Conservation (phyloP, 768 basidiomycete species). For the Suillus bovinus region DNA sequence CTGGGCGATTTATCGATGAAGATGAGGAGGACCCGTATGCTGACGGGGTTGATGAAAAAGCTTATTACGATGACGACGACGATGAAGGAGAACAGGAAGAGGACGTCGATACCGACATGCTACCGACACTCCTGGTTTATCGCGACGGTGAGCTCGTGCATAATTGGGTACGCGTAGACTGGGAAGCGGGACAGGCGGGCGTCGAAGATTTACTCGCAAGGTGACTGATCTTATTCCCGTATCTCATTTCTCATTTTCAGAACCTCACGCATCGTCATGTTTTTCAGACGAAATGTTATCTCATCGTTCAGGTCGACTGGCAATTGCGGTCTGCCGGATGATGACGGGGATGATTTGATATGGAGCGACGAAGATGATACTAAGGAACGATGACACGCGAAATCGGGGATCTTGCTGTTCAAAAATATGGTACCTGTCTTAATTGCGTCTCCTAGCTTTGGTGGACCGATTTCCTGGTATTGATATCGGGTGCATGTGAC, state of each 20-base stretch:
- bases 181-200: constrained; percentile 73
- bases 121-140: constrained; percentile 79
- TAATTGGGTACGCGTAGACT: constrained; percentile 87
- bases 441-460: background rate
- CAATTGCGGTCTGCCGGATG: constrained; percentile 48
- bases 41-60: constrained; percentile 33
- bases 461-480: background rate
- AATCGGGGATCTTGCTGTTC: background rate
- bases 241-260: background rate
- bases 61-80: constrained; percentile 36
- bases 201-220: constrained; percentile 67
- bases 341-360: constrained; percentile 54
- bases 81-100: constrained; percentile 55
- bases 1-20: constrained; percentile 26
- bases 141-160: constrained; percentile 81
- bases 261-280: background rate
- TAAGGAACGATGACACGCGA: constrained; percentile 9
- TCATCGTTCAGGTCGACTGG: constrained; percentile 18
- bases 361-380: constrained; percentile 57
- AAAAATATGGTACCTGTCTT: background rate
- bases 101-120: constrained; percentile 73
- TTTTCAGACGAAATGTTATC: constrained; percentile 30
- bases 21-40: constrained; percentile 52
- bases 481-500: background rate
- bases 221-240: constrained; percentile 33